These are phyloP conservation scores for Trichoderma asperelloides DNA, from an alignment of 495 filamentous ascomycete species.

Conservation along the genomic window DNA sequence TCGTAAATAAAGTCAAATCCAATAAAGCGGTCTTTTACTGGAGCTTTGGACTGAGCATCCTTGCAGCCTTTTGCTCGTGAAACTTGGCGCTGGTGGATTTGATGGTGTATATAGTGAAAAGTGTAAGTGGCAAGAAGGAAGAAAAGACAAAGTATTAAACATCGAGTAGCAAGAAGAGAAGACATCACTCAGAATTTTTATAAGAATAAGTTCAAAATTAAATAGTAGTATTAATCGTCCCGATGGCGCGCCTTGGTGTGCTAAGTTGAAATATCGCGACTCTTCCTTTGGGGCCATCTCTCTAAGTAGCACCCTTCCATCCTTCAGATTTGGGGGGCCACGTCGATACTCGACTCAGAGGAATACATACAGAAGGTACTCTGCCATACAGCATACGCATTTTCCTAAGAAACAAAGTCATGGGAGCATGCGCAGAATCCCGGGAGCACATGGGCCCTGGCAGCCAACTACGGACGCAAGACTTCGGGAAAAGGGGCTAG, in stretches of 20 bases:
- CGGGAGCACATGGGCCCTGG: neutral
- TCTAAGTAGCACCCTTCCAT: too few relatives aligned
- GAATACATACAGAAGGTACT: too few relatives aligned
- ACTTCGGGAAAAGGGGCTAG: neutral
- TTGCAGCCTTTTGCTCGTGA: slow-evolving; percentile 11
- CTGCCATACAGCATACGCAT: too few relatives aligned
- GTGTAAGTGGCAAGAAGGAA: neutral
- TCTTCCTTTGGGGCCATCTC: too few relatives aligned
- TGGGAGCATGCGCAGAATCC: too few relatives aligned
- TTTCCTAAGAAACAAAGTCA: too few relatives aligned
- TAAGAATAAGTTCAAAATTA: too few relatives aligned
- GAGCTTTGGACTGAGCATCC: slow-evolving; percentile 14
- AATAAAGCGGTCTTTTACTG: slow-evolving; percentile 21
- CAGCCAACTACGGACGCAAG: neutral
- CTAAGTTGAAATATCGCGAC: neutral
- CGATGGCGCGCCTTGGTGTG: neutral
- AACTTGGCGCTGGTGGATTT: neutral
- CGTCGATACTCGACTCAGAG: too few relatives aligned
- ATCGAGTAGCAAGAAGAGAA: neutral
- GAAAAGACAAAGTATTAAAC: neutral
- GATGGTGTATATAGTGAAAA: neutral
- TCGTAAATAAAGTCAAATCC: slow-evolving; percentile 23
- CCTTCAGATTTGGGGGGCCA: too few relatives aligned
- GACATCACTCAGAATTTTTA: neutral
- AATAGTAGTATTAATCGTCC: neutral